A percentile compares a stretch with the other conserved stretches of the same genome.
These are phyloP conservation scores for Aspergillus fischeri DNA, from an alignment of 2,329 filamentous ascomycete genomes.

Conservation along the genomic window DNA sequence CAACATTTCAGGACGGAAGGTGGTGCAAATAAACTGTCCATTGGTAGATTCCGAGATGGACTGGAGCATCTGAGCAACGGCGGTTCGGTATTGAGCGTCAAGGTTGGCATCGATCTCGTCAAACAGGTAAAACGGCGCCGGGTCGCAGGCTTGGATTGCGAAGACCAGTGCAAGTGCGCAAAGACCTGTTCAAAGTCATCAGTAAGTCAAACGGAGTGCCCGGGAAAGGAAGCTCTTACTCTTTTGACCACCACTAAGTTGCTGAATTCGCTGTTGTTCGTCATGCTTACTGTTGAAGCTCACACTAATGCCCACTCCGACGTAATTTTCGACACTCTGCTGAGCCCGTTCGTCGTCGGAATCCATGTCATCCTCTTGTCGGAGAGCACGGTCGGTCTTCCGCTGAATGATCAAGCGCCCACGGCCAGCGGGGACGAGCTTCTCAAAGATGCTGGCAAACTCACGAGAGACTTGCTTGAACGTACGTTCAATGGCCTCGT, in stretches of 20 bases:
- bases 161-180: slow-evolving; percentile 98
- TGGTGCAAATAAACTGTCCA: slow-evolving; percentile 95
- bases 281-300: slow-evolving; percentile 99
- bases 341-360: slow-evolving; percentile 62
- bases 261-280: slow-evolving; percentile 96
- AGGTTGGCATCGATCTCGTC: slow-evolving; percentile 98
- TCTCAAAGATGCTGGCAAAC: slow-evolving; percentile 89
- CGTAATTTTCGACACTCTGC: slow-evolving; percentile 82
- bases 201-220: slow-evolving; percentile 1
- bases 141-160: slow-evolving; percentile 96
- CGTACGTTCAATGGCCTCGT: slow-evolving; percentile 95
- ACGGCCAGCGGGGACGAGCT: slow-evolving; percentile 88
- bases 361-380: slow-evolving; percentile 62
- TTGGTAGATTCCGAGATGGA: slow-evolving; percentile 60
- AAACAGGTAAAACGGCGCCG: slow-evolving; percentile 97
- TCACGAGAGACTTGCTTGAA: slow-evolving; percentile 97
- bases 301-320: slow-evolving; percentile 91
- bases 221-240: slow-evolving; percentile 55
- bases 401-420: slow-evolving; percentile 91
- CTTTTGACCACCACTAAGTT: slow-evolving; percentile 95
- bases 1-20: slow-evolving; percentile 95
- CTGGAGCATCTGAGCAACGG: slow-evolving; percentile 83
- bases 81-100: slow-evolving; percentile 95
- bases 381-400: slow-evolving; percentile 67
- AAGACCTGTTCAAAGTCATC: slow-evolving; percentile 55